Evolutionary conservation across 1,284 basidiomycete genomes (phyloP).

Genomic region (Inonotus obliquus): DNA sequence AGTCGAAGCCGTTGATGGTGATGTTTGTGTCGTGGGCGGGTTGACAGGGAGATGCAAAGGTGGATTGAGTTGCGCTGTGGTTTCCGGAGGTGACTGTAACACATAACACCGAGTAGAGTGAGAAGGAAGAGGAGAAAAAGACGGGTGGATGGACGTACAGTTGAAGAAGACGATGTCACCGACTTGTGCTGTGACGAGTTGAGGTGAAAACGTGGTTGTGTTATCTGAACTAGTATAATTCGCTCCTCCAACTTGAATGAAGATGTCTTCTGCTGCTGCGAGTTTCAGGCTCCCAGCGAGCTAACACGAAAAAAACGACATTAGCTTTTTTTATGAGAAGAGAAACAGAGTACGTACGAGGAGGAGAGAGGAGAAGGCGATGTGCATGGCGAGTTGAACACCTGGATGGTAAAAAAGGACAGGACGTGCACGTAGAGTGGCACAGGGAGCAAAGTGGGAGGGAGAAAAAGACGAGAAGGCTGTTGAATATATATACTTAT

Average conservation of each 20-base stretch:
- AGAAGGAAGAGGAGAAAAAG: not conserved
- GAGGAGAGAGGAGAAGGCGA: not conserved
- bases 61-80: constrained; percentile 52
- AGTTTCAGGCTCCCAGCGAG: constrained; percentile 1
- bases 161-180: constrained; percentile 54
- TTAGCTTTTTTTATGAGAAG: not conserved
- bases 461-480: not conserved
- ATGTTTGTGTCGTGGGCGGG: constrained; percentile 40
- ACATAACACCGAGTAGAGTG: not conserved
- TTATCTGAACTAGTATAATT: constrained; percentile 39
- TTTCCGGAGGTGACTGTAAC: constrained; percentile 48
- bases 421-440: not conserved
- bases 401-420: not conserved
- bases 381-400: not conserved
- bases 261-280: constrained; percentile 32
- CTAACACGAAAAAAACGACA: not conserved
- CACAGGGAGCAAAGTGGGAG: not conserved
- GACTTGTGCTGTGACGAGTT: constrained; percentile 37
- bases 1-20: constrained; percentile 55
- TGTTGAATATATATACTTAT: too few species aligned
- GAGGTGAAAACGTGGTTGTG: constrained; percentile 42
- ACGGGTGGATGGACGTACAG: constrained; percentile 32
- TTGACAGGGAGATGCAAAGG: constrained; percentile 48
- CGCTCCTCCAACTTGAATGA: constrained; percentile 41
- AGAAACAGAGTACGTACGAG: not conserved